Base-by-base conservation (phyloP, 805 yeast genomes). In the Blastobotrys muscicola region DNA sequence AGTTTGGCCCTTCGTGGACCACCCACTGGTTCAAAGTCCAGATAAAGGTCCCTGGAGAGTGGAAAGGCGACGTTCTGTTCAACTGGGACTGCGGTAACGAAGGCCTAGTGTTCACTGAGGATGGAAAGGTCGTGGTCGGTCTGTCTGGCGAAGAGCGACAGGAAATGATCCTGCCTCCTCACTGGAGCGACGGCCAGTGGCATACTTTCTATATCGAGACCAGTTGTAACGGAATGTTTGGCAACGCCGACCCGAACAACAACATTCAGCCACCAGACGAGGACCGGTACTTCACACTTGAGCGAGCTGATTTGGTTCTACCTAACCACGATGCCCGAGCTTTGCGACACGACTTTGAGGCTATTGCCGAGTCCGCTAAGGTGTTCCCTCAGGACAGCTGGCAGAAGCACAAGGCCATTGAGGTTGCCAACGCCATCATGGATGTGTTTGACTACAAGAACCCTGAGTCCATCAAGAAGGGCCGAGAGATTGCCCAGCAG, bases 161-260 rank as follows among this genome's bases (percentile, higher is more conserved):
- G 10, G 82, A 84, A 45, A 85, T 80, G 66, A 71, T 70, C 12
- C 54, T 87, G 38, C 92, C 94, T 1, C 60, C 69, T 7, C 58
- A 61, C 5, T 74, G 79, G 69, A 51, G 61, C 38, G 71, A 65
- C 40, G 68, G 75, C 3, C 65, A 70, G 8, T 70, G 75, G 51
- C 84, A 82, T 56, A 61, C 64, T 1, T 85, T 89, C 52, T 92
- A 83, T 61, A 66, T 92, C 44, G 98, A 90, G 61, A 80, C 85
- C 59, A 84, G 92, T 10, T 89, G 96, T 60, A 92, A 90, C 64
- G 95, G 95, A 10, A 90, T 90, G 94, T 86, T 85, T 63, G 95
- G 95, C 8, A 75, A 78, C 49, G 82, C 83, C 36, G 61, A 67
- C 35, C 52, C 50, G 11, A 69, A 65, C 42, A 54, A 59, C 39